Evolutionary conservation across 208 protist species (phyloP), one percentile per base, ranked within the genome.

Genomic region (Trypanosoma boissoni): DNA sequence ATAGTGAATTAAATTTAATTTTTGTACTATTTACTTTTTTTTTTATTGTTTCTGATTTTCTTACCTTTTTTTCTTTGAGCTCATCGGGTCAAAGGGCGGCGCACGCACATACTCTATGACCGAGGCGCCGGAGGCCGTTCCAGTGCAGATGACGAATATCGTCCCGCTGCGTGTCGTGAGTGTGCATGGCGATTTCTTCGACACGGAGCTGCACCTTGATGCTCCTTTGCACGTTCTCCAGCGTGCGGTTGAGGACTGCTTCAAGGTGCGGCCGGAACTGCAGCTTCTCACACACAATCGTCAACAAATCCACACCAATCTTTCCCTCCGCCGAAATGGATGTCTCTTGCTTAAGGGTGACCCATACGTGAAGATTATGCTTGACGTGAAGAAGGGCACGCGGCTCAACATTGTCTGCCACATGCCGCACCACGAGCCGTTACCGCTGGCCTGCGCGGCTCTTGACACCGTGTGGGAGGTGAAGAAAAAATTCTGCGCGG

Each of bases 341-440:
- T 94, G 87, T 58, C 68, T 90, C 43, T 44, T 94, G 55, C 79
- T 91, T 16, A 94, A 94, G 55, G 87, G 87, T n/a, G 87, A 94
- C 55, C 87, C 87, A 1, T 91, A 78, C 53, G 70, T 94, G 42
- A 88, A 86, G 62, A 50, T 94, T 10, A 64, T 87, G 3, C 79
- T 76, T 59, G 48, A 67, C 48, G 39, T 89, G 26, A 87, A 87
- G 69, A 82, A 83, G 32, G 87, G 87, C 0, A 58, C 80, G 24
- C 58, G 82, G 52, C 58, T 91, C 24, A 94, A 94, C 56, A 48
- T 94, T 23, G 53, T 84, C 1, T 77, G 82, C 68, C 64, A 73
- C 26, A 52, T 78, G 36, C 16, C 64, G 37, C 59, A 72, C 36
- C 58, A 53, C 46, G 69, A 86, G 34, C 64, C 76, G 0, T 31